Evolutionary conservation across 345 rosid species (phyloP), one percentile per base, ranked within the genome.

Genomic region (Pseudoturritis turrita): DNA sequence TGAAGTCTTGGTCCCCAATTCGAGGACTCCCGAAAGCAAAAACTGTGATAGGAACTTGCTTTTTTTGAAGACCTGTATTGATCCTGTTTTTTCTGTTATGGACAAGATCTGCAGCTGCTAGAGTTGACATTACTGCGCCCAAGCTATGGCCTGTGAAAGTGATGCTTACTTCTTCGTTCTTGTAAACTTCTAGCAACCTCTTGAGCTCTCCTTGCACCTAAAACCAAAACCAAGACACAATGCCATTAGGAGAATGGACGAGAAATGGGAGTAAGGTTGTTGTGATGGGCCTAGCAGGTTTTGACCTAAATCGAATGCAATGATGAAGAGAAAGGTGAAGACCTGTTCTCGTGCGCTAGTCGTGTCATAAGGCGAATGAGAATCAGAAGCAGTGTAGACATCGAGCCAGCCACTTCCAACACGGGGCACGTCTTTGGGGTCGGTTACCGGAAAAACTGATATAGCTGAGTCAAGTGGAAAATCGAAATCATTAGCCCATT

Each of bases 341-440:
- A 86, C 95, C 91, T 89, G 92, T 3, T 84, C 81, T 76, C 79
- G 78, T 10, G 85, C 96, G 13, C 90, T 80, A 4, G 78, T 79
- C 10, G 62, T 78, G 33, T 72, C 80, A 40, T 44, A 84, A 36
- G 59, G 72, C 0, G 92, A 87, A 3, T 36, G 43, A 0, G 86
- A 60, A 72, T 84, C 79, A 19, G 78, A 68, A 8, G 90, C 76
- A 4, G 86, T 83, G 66, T 84, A 85, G 57, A 84, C 10, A 3
- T 86, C 78, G 25, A 56, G 84, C 80, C 81, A 86, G 52, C 89
- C 92, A 31, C 77, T 40, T 39, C 80, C 85, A 25, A 87, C 76
- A 23, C 18, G 54, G 46, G 84, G 79, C 19, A 22, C 23, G 1
- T 25, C 70, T 61, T 56, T 52, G n/a, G 58, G 11, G 23, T 69